Evolutionary conservation across 2,329 filamentous ascomycete genomes (phyloP).

Genomic region (Diaporthe vexans): DNA sequence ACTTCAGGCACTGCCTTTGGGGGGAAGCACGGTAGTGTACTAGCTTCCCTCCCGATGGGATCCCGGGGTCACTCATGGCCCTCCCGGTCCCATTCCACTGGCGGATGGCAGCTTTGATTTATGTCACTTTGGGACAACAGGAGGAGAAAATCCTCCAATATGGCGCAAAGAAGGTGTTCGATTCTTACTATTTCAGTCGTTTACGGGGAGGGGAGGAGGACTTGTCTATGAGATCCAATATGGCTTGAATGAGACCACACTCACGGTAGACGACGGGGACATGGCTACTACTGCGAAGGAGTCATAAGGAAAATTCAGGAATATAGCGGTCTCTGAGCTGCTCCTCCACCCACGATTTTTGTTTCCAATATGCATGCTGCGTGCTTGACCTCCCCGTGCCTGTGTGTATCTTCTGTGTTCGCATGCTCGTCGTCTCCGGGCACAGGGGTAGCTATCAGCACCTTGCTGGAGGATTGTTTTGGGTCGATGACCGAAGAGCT

Average conservation of each 20-base stretch:
- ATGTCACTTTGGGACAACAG: conserved; percentile 13
- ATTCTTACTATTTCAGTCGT: conserved; percentile 27
- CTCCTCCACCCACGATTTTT: neutral
- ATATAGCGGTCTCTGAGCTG: conserved; percentile 11
- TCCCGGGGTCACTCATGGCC: neutral
- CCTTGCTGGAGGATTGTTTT: neutral
- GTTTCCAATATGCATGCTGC: neutral
- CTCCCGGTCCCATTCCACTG: neutral
- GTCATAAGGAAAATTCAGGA: conserved; percentile 5
- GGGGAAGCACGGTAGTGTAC: conserved; percentile 17
- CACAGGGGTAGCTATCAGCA: neutral
- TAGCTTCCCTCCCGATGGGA: neutral
- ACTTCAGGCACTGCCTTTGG: conserved; percentile 28
- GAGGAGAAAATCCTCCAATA: neutral
- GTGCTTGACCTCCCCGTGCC: neutral
- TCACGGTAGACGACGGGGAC: conserved; percentile 16
- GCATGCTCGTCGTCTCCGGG: too few species aligned
- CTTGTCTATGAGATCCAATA: conserved; percentile 20
- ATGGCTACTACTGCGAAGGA: conserved; percentile 14
- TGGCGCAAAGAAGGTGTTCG: conserved; percentile 39
- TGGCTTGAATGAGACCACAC: conserved; percentile 30
- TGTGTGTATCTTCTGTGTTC: too few species aligned
- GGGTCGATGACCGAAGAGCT: neutral
- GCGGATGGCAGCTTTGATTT: conserved; percentile 29
- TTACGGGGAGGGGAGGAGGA: neutral